phyloP scores from a whole-genome alignment of 768 basidiomycete genomes.

The Tricholoma sp. region DNA sequence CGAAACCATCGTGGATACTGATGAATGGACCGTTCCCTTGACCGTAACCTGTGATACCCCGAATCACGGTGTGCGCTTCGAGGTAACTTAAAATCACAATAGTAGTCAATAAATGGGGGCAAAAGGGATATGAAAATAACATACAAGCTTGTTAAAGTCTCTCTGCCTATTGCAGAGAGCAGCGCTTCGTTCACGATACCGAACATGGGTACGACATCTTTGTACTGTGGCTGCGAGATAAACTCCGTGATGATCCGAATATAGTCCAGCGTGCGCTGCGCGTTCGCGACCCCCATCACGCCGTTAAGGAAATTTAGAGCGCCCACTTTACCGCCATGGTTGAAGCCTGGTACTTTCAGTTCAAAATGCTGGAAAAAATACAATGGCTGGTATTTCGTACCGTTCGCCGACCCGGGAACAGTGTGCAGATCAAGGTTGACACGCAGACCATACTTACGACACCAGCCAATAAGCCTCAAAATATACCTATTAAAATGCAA shows the following conservation, averaged over 20 bases:
- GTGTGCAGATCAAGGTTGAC: constrained; percentile 78
- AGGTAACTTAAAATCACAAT: constrained; percentile 39
- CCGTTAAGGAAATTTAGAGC: constrained; percentile 63
- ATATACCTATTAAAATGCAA: constrained; percentile 50
- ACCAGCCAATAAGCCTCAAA: constrained; percentile 70
- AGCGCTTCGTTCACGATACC: constrained; percentile 64
- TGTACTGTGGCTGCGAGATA: constrained; percentile 75
- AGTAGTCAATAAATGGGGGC: constrained; percentile 25
- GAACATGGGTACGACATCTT: constrained; percentile 57
- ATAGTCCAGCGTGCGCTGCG: constrained; percentile 71
- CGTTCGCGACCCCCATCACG: constrained; percentile 85
- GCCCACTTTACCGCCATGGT: constrained; percentile 61
- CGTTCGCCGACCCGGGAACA: constrained; percentile 75
- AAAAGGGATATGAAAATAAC: constrained; percentile 33
- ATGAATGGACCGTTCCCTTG: constrained; percentile 62
- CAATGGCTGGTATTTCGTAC: constrained; percentile 22
- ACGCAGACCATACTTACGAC: constrained; percentile 79
- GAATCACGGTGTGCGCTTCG: constrained; percentile 56
- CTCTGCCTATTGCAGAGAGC: constrained; percentile 48
- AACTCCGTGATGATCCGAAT: constrained; percentile 80
- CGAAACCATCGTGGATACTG: constrained; percentile 42
- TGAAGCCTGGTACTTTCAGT: constrained; percentile 32
- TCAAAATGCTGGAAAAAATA: not conserved
- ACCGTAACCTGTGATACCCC: constrained; percentile 69
- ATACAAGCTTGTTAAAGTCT: constrained; percentile 57